phyloP scores from a whole-genome alignment of 2,329 filamentous ascomycete genomes.

The Colletotrichum spinosum region DNA sequence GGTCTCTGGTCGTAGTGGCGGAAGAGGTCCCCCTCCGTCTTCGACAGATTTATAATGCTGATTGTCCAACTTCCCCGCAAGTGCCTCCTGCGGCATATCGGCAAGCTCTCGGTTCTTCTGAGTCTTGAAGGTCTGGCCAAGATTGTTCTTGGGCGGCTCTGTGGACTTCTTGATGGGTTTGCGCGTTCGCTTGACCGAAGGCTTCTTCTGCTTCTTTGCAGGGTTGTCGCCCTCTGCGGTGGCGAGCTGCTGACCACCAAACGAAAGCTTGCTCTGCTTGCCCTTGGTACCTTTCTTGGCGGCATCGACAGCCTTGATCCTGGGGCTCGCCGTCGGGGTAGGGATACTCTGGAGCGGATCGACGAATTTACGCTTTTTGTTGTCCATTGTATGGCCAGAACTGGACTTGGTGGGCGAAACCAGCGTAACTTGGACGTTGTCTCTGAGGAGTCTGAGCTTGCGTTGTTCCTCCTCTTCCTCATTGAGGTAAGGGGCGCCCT shows the following conservation, averaged over 20 bases:
- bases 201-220: conserved; percentile 43
- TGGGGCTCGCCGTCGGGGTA: conserved; percentile 69
- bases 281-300: conserved; percentile 53
- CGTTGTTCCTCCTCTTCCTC: conserved; percentile 55
- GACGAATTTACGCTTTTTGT: conserved; percentile 53
- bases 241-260: conserved; percentile 44
- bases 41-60: conserved; percentile 39
- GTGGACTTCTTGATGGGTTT: conserved; percentile 50
- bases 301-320: conserved; percentile 54
- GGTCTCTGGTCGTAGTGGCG: conserved; percentile 42
- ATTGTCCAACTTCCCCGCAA: conserved; percentile 39
- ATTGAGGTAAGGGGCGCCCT: conserved; percentile 59
- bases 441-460: conserved; percentile 49
- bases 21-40: conserved; percentile 39
- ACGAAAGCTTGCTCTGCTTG: conserved; percentile 65
- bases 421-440: conserved; percentile 57
- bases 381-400: conserved; percentile 48
- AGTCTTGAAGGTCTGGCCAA: conserved; percentile 58
- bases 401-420: conserved; percentile 39
- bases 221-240: conserved; percentile 38
- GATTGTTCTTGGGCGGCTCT: conserved; percentile 50
- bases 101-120: conserved; percentile 51
- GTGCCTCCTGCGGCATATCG: conserved; percentile 43
- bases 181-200: conserved; percentile 46
- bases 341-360: conserved; percentile 63